These are phyloP conservation scores for Cyclanthera cordifolia DNA, from an alignment of 306 rosid species.

Conservation along the genomic window DNA sequence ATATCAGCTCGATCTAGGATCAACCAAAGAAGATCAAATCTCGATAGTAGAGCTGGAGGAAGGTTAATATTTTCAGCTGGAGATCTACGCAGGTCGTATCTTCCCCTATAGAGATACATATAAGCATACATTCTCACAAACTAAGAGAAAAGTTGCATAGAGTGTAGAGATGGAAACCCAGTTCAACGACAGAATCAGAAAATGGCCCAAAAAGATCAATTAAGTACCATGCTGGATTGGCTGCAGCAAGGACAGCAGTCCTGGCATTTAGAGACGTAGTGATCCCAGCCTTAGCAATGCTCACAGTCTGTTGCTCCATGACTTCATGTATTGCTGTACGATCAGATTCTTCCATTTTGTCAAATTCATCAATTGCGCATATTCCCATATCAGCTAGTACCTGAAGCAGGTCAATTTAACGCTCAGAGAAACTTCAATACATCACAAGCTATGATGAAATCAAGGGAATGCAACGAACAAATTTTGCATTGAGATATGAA, in stretches of 20 bases:
- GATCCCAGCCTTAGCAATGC: conserved; percentile 99
- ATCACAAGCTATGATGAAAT: not conserved
- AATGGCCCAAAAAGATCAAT: not conserved
- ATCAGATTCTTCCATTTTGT: conserved; percentile 98
- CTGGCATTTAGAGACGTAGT: conserved; percentile 96
- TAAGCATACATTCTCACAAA: conserved; percentile 14
- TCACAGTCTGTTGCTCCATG: conserved; percentile 99
- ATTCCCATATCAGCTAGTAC: conserved; percentile 98
- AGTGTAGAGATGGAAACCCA: conserved; percentile 7
- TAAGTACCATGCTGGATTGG: conserved; percentile 90
- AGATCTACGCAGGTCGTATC: conserved; percentile 90
- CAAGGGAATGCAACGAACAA: not conserved
- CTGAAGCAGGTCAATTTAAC: conserved; percentile 30
- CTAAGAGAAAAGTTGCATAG: conserved; percentile 1
- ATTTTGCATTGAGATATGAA: not conserved
- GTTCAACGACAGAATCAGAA: conserved; percentile 9
- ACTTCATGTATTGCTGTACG: conserved; percentile 98
- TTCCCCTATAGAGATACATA: conserved; percentile 56
- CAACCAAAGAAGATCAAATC: conserved; percentile 94
- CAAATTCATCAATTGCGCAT: conserved; percentile 95
- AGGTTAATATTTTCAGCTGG: conserved; percentile 98
- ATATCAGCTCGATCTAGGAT: conserved; percentile 97
- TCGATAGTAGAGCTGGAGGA: conserved; percentile 88
- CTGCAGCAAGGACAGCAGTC: conserved; percentile 98
- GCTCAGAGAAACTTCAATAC: not conserved